Conservation (phyloP, 1,139 yeast species). For the Blastobotrys persicus region DNA sequence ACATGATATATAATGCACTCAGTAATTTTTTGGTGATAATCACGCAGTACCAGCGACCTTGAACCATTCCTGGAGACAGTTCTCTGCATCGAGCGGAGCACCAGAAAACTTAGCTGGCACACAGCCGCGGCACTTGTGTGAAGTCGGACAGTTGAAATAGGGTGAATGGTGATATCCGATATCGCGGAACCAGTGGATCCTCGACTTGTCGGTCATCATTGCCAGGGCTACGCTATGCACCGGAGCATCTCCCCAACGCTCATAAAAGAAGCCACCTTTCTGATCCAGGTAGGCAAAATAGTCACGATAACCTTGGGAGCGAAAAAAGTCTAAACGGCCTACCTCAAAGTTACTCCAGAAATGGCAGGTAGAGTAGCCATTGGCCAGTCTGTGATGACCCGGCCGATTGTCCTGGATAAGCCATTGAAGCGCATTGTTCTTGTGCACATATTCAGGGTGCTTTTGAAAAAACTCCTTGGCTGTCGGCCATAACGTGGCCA, state of each 20-base stretch:
- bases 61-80: conserved; percentile 75
- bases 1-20: neutral
- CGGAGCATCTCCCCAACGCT: conserved; percentile 93
- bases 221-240: conserved; percentile 76
- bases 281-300: conserved; percentile 66
- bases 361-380: conserved; percentile 81
- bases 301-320: conserved; percentile 59
- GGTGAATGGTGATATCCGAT: conserved; percentile 78
- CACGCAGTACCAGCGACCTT: conserved; percentile 36
- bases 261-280: conserved; percentile 79
- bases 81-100: conserved; percentile 55
- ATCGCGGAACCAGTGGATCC: conserved; percentile 85
- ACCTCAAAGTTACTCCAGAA: conserved; percentile 86
- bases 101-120: conserved; percentile 47
- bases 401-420: conserved; percentile 50
- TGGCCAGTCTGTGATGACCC: conserved; percentile 48
- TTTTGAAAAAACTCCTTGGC: conserved; percentile 56
- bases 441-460: conserved; percentile 60
- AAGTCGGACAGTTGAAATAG: conserved; percentile 66
- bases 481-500: conserved; percentile 65
- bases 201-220: conserved; percentile 64
- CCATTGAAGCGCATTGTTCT: conserved; percentile 71
- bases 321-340: conserved; percentile 75
- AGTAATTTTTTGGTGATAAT: neutral
- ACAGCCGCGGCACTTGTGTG: conserved; percentile 45